Base-by-base conservation (phyloP, 768 basidiomycete genomes). In the Galerina marginata region DNA sequence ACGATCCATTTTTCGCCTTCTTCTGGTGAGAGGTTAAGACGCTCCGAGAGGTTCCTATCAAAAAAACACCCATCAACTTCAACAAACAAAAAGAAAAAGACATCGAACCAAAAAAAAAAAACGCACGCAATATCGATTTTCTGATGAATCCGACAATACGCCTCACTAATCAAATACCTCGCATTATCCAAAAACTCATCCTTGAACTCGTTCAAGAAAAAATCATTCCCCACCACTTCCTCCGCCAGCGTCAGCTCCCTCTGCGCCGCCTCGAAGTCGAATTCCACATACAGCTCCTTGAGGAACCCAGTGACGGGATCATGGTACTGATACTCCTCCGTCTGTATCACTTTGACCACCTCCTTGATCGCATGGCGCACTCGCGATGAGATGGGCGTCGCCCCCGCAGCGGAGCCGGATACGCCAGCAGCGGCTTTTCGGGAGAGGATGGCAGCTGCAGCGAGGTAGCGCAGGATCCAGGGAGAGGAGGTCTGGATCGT, bases 1-100 rank as follows among this genome's bases (percentile, higher is more conserved):
- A 99, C 97, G 62, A 99, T 96, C 96, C 96, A 99, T 69, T 96
- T 96, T 73, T 99, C 97, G 52, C 96, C 97, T 71, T 99, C 97
- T 65, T 95, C 95, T 43, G 83, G 86, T n/a, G 92, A 89, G 49
- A 99, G 84, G 74, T 98, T 98, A 12, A 99, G 83, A 9, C 96
- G 88, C 69, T 93, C 90, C 9, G 96, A 97, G 11, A 99, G 85
- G 69, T 97, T 94, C 60, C 95, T 95, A 62, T 25, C 20, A 16
- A 20, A 49, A 40, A 47, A 46, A 49, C 48, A 38, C 5, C 5
- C 44, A 39, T 20, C 44, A 20, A 25, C 29, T 6, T 6, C 23
- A 29, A 9, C 12, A 9, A 46, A n/a, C 54, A 37, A 43, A 14
- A 40, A 46, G 56, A 33, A 36, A 36, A 9, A n/a, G 7, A 52